A percentile compares a stretch with the other conserved stretches of the same genome.
These are phyloP conservation scores for Irpex lacteus DNA, from an alignment of 1,284 basidiomycete species.

Conservation along the genomic window DNA sequence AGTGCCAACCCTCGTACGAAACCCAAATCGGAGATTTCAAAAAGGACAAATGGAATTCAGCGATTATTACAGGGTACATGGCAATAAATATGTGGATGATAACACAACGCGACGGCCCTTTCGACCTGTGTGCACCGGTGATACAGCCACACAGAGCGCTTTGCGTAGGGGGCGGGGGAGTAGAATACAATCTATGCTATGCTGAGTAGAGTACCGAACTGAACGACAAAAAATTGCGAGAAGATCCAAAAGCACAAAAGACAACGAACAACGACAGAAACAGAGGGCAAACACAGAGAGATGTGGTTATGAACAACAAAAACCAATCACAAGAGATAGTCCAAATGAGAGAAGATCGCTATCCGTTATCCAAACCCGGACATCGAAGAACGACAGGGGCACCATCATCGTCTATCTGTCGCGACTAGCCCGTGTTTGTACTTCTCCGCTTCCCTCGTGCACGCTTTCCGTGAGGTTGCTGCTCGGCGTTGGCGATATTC, in stretches of 20 bases:
- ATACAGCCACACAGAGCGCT: slow-evolving; percentile 12
- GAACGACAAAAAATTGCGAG: slow-evolving; percentile 18
- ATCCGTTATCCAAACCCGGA: slow-evolving; percentile 21
- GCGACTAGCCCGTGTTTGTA: not conserved
- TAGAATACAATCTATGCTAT: slow-evolving; percentile 49
- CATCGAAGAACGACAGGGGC: not conserved
- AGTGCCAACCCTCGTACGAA: not conserved
- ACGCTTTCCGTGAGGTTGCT: slow-evolving; percentile 41
- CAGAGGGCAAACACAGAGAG: too few relatives aligned
- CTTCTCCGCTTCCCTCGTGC: slow-evolving; percentile 41
- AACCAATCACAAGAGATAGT: slow-evolving; percentile 19
- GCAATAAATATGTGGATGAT: slow-evolving; percentile 31
- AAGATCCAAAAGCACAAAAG: slow-evolving; percentile 26
- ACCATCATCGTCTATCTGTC: slow-evolving; percentile 11
- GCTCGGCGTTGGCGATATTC: slow-evolving; percentile 42
- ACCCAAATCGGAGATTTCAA: not conserved
- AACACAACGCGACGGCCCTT: slow-evolving; percentile 25
- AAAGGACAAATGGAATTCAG: slow-evolving; percentile 1
- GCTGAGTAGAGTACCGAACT: slow-evolving; percentile 31
- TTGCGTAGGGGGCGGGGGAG: slow-evolving; percentile 19
- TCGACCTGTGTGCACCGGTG: slow-evolving; percentile 17
- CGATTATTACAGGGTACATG: slow-evolving; percentile 33
- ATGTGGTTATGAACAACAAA: slow-evolving; percentile 14
- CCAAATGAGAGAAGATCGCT: slow-evolving; percentile 17
- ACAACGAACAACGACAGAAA: slow-evolving; percentile 29